Base-by-base conservation (phyloP, 345 rosid genomes). In the Citrus medica region DNA sequence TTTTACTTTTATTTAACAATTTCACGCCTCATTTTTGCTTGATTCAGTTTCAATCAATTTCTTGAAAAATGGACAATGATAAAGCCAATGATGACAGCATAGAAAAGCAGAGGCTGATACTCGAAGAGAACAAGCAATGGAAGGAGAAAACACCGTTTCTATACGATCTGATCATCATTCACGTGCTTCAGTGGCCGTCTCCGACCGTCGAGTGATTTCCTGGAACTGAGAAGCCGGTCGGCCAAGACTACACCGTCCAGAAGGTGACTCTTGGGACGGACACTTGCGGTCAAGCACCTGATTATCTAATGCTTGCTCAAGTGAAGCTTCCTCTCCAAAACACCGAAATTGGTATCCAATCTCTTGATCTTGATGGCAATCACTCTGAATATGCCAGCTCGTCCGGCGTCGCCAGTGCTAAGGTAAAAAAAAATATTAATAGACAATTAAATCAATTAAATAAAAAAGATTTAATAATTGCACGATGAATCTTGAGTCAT, bases 111-210 rank as follows among this genome's bases (percentile, higher is more conserved):
- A 65, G 98, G 40, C 85, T 94, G 67, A 90, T 96, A 82, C 94
- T 91, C 76, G 94, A 94, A 84, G 99, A 92, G 80, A 94, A 96
- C 91, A 94, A 96, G 90, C 92, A 92, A 72, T 96, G 98, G 99
- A 96, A 94, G 87, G 94, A 96, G 88, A 96, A 96, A 86, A 94
- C 98, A 25, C 97, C 98, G 9, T 96, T 96, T 82, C 92, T 96
- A 16, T 96, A 96, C 84, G 98, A 96, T 84, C 91, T 96, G 35
- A 94, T 96, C 73, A 94, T 96, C 59, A 94, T 97, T 53, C 98
- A 96, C 59, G 99, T 98, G 78, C 92, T 96, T 24, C 97, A 96
- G 70, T 96, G 98, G 99, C 99, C 99, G 4, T 96, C 98, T 25
- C 97, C 92, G 78, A 94, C 98, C 48, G 98, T 96, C 9, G 97